Percentiles rank a stretch among this genome's conserved stretches.
Conservation (phyloP, 495 filamentous ascomycete species). For the Aspergillus baeticus region DNA sequence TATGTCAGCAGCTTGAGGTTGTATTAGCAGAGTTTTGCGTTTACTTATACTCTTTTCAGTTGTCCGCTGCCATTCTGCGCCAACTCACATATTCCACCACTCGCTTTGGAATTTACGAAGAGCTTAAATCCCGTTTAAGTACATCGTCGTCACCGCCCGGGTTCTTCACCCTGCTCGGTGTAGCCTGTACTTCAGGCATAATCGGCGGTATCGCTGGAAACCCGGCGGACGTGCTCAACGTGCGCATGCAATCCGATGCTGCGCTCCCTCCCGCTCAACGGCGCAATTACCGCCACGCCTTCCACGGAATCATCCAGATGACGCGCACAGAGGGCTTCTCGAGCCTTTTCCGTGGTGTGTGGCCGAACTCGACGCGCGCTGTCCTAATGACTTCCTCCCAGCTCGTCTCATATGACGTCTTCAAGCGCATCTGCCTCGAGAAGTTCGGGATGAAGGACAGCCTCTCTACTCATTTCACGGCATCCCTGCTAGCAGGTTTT, state of each 20-base stretch:
- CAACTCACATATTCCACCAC: conserved; percentile 92
- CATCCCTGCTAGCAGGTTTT: conserved; percentile 83
- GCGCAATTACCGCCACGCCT: conserved; percentile 83
- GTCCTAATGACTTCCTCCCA: conserved; percentile 93
- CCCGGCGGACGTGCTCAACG: conserved; percentile 93
- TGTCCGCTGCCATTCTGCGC: conserved; percentile 87
- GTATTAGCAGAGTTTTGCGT: not conserved
- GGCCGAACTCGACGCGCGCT: conserved; percentile 86
- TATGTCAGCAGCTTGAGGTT: conserved; percentile 34
- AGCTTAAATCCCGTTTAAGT: conserved; percentile 71
- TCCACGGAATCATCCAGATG: conserved; percentile 87
- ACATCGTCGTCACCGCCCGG: conserved; percentile 50
- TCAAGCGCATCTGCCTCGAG: conserved; percentile 76
- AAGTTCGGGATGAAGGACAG: conserved; percentile 71
- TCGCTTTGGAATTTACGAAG: conserved; percentile 92
- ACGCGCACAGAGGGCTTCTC: conserved; percentile 69
- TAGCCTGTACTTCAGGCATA: conserved; percentile 81
- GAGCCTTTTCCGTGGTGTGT: conserved; percentile 81
- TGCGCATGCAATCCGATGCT: conserved; percentile 96
- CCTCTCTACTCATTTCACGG: conserved; percentile 80
- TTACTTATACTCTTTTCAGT: conserved; percentile 40
- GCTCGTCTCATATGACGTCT: conserved; percentile 86
- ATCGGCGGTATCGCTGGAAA: conserved; percentile 89
- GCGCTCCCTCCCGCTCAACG: conserved; percentile 70
- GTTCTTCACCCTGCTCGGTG: conserved; percentile 70